Conservation (phyloP, 2,329 filamentous ascomycete genomes). For the Trichoderma pleuroti region DNA sequence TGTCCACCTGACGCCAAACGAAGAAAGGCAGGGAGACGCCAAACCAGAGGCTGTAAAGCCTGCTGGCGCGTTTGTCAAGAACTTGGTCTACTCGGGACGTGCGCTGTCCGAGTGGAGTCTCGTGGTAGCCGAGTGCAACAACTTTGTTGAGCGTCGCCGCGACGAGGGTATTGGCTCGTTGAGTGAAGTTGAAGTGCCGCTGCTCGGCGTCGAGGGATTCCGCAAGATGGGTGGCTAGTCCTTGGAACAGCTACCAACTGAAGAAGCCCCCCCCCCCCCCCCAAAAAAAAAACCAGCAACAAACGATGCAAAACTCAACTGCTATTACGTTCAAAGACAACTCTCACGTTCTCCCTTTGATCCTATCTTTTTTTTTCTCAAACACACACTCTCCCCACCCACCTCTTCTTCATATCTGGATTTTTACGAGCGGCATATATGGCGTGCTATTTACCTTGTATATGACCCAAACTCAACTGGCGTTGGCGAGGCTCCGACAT, state of each 20-base stretch:
- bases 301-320: not conserved
- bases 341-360: not conserved
- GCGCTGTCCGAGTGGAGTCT: conserved; percentile 76
- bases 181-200: conserved; percentile 59
- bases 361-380: not conserved
- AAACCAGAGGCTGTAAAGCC: conserved; percentile 41
- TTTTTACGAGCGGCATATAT: conserved; percentile 14
- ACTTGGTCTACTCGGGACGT: conserved; percentile 63
- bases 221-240: conserved; percentile 34
- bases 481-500: conserved; percentile 3
- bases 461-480: conserved; percentile 5
- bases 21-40: not conserved
- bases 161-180: conserved; percentile 68
- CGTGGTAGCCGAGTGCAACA: conserved; percentile 74
- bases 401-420: conserved; percentile 4
- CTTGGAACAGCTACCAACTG: not conserved
- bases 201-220: conserved; percentile 42
- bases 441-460: conserved; percentile 1
- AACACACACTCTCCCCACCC: not conserved
- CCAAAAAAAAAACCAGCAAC: not conserved
- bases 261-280: too few species aligned
- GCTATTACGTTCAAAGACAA: not conserved
- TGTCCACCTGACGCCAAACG: not conserved
- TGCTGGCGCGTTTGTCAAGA: conserved; percentile 41
- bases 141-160: conserved; percentile 72